Evolutionary conservation across 345 rosid species (phyloP).

Genomic region (Aegle marmelos): DNA sequence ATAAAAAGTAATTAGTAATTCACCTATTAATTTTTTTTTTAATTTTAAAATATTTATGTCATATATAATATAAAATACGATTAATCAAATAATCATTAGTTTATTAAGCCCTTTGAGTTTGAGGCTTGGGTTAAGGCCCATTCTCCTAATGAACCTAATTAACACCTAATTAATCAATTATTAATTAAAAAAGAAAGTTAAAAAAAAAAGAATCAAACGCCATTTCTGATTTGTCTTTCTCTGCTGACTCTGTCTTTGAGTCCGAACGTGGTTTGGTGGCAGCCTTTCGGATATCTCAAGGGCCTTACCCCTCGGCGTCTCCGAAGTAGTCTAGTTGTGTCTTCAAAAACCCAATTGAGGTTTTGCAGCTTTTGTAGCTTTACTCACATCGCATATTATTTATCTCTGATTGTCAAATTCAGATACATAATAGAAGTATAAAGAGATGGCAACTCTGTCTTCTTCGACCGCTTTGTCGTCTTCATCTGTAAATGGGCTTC

Average conservation of each 20-base stretch:
- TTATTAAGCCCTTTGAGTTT: no score
- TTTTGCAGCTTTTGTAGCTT: not conserved
- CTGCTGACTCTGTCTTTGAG: no score
- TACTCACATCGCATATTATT: no score
- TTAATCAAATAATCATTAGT: no score
- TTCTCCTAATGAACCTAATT: not conserved
- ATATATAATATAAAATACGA: no score
- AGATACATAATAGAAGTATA: not conserved
- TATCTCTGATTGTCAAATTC: not conserved
- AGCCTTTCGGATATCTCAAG: slow-evolving; percentile 89
- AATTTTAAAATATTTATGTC: no score
- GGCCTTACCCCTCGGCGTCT: slow-evolving; percentile 55
- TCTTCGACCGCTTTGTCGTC: slow-evolving; percentile 40
- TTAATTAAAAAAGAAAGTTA: no score
- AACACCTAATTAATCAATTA: no score
- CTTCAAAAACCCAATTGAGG: slow-evolving; percentile 1
- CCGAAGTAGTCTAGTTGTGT: slow-evolving; percentile 35
- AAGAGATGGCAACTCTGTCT: slow-evolving; percentile 58
- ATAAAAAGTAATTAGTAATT: no score
- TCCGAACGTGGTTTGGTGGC: slow-evolving; percentile 8
- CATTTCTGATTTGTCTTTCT: not conserved
- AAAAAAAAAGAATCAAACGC: not conserved
- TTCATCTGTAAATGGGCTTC: slow-evolving; percentile 24
- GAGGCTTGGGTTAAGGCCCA: no score
- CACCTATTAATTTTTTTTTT: no score